phyloP scores from a whole-genome alignment of 768 basidiomycete species.

The Neoboletus subvelutipes region DNA sequence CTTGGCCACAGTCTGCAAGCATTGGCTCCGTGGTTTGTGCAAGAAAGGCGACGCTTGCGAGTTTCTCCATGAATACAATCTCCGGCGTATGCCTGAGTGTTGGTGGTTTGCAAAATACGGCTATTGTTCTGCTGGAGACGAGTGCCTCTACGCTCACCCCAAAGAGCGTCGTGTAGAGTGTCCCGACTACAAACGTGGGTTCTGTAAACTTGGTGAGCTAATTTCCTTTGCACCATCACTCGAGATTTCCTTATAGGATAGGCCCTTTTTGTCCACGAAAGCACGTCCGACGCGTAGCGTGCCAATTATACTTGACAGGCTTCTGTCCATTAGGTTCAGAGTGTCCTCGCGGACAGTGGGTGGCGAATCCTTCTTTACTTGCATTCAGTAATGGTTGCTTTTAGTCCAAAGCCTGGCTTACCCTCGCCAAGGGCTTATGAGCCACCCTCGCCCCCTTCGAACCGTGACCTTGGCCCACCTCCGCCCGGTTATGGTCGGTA shows the following conservation, averaged over 20 bases:
- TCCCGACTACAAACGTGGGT: constrained; percentile 93
- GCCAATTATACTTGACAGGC: constrained; percentile 87
- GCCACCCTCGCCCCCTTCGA: constrained; percentile 70
- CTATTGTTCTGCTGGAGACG: constrained; percentile 95
- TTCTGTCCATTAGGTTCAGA: constrained; percentile 91
- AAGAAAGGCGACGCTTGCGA: constrained; percentile 98
- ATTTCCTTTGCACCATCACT: constrained; percentile 3
- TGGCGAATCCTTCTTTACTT: constrained; percentile 19
- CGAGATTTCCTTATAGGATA: constrained; percentile 30
- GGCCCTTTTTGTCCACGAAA: constrained; percentile 89
- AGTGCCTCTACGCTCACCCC: constrained; percentile 95
- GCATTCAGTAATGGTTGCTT: constrained; percentile 9
- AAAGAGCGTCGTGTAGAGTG: constrained; percentile 91
- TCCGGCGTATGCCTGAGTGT: constrained; percentile 97
- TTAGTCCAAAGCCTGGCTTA: constrained; percentile 74
- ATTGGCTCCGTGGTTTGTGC: constrained; percentile 96
- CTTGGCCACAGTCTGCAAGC: constrained; percentile 93
- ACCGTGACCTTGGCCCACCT: constrained; percentile 83
- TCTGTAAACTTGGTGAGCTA: constrained; percentile 84
- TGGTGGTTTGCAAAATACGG: constrained; percentile 99
- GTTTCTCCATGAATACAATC: constrained; percentile 98
- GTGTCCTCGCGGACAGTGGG: constrained; percentile 88
- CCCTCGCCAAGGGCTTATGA: constrained; percentile 76
- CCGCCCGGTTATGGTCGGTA: constrained; percentile 89
- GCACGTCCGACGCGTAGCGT: constrained; percentile 88